Evolutionary conservation across 2,329 filamentous ascomycete genomes (phyloP).

Genomic region (Colletotrichum siamense): DNA sequence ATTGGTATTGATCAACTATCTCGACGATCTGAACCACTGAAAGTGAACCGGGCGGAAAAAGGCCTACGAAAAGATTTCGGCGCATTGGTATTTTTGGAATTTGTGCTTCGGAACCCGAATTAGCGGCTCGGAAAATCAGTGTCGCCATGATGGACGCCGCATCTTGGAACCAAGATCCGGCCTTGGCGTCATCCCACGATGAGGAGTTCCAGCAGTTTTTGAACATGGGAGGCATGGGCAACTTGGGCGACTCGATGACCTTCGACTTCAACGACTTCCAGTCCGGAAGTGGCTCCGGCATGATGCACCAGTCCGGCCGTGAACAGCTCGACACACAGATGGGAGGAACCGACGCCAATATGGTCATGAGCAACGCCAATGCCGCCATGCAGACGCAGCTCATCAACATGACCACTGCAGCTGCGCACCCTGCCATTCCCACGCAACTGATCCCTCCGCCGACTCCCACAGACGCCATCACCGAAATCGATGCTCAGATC

Average conservation of each 20-base stretch:
- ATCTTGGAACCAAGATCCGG: constrained; percentile 64
- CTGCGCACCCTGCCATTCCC: constrained; percentile 50
- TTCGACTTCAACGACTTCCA: constrained; percentile 67
- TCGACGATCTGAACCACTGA: not conserved
- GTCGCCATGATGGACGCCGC: constrained; percentile 58
- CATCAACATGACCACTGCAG: constrained; percentile 52
- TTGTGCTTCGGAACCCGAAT: not conserved
- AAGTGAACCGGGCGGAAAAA: not conserved
- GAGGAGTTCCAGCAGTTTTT: constrained; percentile 71
- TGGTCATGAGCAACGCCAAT: constrained; percentile 34
- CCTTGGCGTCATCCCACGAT: constrained; percentile 54
- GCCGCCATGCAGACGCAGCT: constrained; percentile 45
- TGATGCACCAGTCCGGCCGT: constrained; percentile 43
- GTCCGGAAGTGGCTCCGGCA: constrained; percentile 38
- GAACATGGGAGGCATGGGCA: constrained; percentile 62
- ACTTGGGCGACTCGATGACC: constrained; percentile 57
- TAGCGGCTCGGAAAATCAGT: not conserved
- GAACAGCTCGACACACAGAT: constrained; percentile 56
- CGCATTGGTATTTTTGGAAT: not conserved
- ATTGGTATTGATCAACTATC: not conserved
- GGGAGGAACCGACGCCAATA: constrained; percentile 47
- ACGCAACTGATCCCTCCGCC: constrained; percentile 50
- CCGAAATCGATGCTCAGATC: constrained; percentile 69
- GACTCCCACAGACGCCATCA: constrained; percentile 57
- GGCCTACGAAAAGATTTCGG: not conserved